Conservation (phyloP, 2,329 filamentous ascomycete genomes). For the Penicillium sp. region DNA sequence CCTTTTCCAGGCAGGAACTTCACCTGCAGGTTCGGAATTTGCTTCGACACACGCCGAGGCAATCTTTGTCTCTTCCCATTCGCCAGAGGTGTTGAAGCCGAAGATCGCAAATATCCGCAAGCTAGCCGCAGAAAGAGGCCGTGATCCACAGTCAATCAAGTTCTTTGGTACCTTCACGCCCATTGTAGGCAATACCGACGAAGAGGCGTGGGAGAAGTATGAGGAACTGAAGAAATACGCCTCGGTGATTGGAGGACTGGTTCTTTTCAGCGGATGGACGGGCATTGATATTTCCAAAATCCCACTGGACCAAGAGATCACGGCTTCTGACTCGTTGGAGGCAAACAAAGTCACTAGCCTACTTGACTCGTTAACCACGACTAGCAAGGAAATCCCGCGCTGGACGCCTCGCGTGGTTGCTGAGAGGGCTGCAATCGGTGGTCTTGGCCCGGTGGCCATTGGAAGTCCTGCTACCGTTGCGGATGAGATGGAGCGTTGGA, state of each 20-base stretch:
- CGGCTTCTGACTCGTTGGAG: constrained; percentile 55
- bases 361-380: constrained; percentile 51
- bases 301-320: constrained; percentile 58
- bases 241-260: constrained; percentile 55
- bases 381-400: constrained; percentile 49
- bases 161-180: constrained; percentile 56
- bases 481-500: constrained; percentile 51
- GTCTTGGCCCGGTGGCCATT: constrained; percentile 50
- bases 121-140: constrained; percentile 52
- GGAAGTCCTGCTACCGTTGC: constrained; percentile 50
- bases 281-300: constrained; percentile 61
- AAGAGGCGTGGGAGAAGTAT: constrained; percentile 56
- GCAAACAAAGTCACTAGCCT: constrained; percentile 53
- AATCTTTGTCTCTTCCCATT: constrained; percentile 60
- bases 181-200: constrained; percentile 52
- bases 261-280: constrained; percentile 59
- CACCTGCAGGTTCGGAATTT: constrained; percentile 57
- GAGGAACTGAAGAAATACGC: constrained; percentile 55
- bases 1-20: constrained; percentile 61
- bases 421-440: constrained; percentile 51
- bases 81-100: constrained; percentile 49
- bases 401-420: constrained; percentile 50
- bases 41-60: constrained; percentile 60
- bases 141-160: constrained; percentile 59
- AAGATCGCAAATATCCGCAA: constrained; percentile 56